Percentiles rank a stretch among this genome's conserved stretches.
These are phyloP conservation scores for Lizanozyma gosingica DNA, from an alignment of 1,139 yeast genomes.

Conservation along the genomic window DNA sequence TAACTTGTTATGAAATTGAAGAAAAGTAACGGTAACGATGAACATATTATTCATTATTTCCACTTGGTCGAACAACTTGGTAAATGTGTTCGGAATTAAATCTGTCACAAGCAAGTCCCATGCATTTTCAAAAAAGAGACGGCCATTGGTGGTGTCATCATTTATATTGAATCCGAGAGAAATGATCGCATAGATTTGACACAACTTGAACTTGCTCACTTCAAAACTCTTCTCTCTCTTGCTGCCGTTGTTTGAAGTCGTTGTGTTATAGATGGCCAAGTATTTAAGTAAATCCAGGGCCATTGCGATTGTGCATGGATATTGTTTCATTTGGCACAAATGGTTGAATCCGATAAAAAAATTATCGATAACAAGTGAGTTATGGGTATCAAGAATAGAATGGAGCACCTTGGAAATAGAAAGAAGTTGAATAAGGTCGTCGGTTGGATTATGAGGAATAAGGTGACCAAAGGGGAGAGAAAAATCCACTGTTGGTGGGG, in stretches of 20 bases:
- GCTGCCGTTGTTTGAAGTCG: not conserved
- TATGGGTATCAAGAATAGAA: not conserved
- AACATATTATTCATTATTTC: conserved; percentile 30
- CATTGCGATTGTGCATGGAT: not conserved
- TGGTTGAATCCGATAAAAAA: not conserved
- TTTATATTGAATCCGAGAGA: conserved; percentile 10
- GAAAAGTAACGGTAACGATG: conserved; percentile 22
- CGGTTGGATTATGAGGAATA: not conserved
- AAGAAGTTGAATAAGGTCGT: not conserved
- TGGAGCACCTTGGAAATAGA: not conserved
- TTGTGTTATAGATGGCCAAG: not conserved
- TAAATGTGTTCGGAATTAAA: conserved; percentile 18
- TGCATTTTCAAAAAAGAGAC: conserved; percentile 22
- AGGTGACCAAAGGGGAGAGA: not conserved
- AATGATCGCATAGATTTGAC: conserved; percentile 8
- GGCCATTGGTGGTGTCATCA: conserved; percentile 7
- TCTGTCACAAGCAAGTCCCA: conserved; percentile 31
- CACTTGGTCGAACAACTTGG: conserved; percentile 23
- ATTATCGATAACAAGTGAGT: not conserved
- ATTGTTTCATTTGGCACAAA: not conserved
- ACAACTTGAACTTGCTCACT: not conserved
- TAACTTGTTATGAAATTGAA: conserved; percentile 11
- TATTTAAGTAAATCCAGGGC: not conserved
- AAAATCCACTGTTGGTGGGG: not conserved
- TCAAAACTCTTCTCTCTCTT: not conserved